These are phyloP conservation scores for Termitomyces sp. DNA, from an alignment of 1,284 basidiomycete species.

Conservation along the genomic window DNA sequence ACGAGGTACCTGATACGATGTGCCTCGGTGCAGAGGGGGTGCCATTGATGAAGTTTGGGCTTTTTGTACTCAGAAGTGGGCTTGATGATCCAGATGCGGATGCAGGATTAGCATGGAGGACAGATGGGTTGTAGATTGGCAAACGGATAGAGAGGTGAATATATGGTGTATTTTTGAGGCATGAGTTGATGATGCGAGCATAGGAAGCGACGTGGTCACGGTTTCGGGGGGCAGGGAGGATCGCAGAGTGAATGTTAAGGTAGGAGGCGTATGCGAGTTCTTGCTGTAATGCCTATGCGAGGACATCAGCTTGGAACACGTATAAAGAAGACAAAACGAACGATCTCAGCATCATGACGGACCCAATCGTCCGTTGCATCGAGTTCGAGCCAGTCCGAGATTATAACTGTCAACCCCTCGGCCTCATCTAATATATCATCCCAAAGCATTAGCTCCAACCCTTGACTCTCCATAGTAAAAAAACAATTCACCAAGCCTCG, in stretches of 20 bases:
- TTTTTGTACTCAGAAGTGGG: slow-evolving; percentile 16
- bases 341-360: slow-evolving; percentile 92
- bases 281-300: slow-evolving; percentile 79
- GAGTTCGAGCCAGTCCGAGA: slow-evolving; percentile 93
- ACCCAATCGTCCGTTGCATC: slow-evolving; percentile 94
- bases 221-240: slow-evolving; percentile 89
- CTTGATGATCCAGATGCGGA: slow-evolving; percentile 5
- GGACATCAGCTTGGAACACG: not conserved
- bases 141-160: slow-evolving; percentile 78
- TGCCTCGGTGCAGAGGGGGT: slow-evolving; percentile 28
- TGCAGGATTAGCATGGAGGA: slow-evolving; percentile 35
- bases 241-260: slow-evolving; percentile 78
- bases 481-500: slow-evolving; percentile 61
- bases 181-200: slow-evolving; percentile 82
- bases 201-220: slow-evolving; percentile 86
- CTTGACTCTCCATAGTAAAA: not conserved
- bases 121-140: slow-evolving; percentile 75
- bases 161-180: slow-evolving; percentile 66
- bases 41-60: slow-evolving; percentile 8
- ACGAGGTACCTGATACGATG: slow-evolving; percentile 27
- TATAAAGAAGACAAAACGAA: slow-evolving; percentile 32
- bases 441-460: not conserved
- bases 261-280: slow-evolving; percentile 93
- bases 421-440: slow-evolving; percentile 67
- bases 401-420: slow-evolving; percentile 69